These are phyloP conservation scores for Fraxinus excelsior DNA, from an alignment of 257 asterid species.

Conservation along the genomic window DNA sequence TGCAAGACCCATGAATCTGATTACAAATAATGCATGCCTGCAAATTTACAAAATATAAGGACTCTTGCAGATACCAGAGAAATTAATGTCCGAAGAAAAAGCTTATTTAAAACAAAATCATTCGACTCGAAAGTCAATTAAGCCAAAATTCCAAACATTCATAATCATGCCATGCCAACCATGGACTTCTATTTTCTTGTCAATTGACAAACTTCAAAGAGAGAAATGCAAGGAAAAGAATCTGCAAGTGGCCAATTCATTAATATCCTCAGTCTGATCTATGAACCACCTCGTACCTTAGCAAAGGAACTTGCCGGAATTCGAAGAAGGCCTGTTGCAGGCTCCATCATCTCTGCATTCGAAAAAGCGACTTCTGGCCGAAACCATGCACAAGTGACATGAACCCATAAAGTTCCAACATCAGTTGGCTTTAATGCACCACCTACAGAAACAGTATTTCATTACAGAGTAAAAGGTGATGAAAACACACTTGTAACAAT, in stretches of 20 bases:
- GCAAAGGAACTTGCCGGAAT: constrained; percentile 69
- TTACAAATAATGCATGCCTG: constrained; percentile 88
- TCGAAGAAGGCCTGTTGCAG: constrained; percentile 78
- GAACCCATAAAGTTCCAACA: constrained; percentile 80
- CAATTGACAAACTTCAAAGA: constrained; percentile 12
- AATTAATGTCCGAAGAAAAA: not conserved
- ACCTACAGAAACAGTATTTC: constrained; percentile 54
- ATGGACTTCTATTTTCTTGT: constrained; percentile 1
- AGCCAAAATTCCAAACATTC: constrained; percentile 4
- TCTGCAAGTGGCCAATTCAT: constrained; percentile 12
- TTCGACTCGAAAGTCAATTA: constrained; percentile 13
- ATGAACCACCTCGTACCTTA: constrained; percentile 50
- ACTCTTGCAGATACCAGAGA: not conserved
- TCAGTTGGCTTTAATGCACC: constrained; percentile 98
- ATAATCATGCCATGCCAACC: constrained; percentile 15
- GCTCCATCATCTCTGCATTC: constrained; percentile 85
- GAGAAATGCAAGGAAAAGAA: constrained; percentile 24
- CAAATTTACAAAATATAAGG: constrained; percentile 26
- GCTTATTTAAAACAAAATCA: not conserved
- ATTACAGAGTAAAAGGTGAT: constrained; percentile 16
- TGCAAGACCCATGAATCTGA: constrained; percentile 92
- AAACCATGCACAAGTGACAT: constrained; percentile 95
- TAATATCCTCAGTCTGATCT: constrained; percentile 28
- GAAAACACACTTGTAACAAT: constrained; percentile 9
- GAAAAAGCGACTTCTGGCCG: constrained; percentile 83